Percentiles rank a stretch among this genome's conserved stretches.
phyloP scores from a whole-genome alignment of 1,284 basidiomycete genomes.

The Athelia psychrophila region DNA sequence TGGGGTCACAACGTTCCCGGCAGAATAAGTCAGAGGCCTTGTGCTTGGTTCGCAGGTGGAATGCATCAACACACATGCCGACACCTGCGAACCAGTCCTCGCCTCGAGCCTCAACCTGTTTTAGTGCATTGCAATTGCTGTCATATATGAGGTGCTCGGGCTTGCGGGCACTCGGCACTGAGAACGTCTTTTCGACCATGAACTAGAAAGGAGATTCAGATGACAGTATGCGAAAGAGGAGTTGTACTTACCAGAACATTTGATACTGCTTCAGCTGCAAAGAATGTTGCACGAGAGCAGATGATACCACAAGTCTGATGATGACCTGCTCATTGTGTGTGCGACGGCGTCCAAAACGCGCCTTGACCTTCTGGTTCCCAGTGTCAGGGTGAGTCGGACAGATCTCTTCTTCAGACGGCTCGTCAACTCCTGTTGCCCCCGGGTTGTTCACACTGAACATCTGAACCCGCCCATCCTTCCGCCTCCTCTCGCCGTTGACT shows the following conservation, averaged over 20 bases:
- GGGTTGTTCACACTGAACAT: not conserved
- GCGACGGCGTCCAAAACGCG: constrained; percentile 21
- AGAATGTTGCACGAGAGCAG: constrained; percentile 22
- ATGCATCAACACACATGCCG: constrained; percentile 35
- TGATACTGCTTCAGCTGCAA: constrained; percentile 20
- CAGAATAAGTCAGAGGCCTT: constrained; percentile 21
- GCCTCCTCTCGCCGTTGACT: too few species aligned
- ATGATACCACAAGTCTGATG: constrained; percentile 30
- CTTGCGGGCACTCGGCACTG: too few species aligned
- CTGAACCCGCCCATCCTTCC: not conserved
- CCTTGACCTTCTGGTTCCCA: constrained; percentile 21
- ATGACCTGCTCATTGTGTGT: constrained; percentile 34
- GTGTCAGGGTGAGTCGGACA: constrained; percentile 19
- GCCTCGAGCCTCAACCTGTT: not conserved
- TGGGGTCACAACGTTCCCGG: constrained; percentile 36
- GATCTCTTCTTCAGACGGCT: not conserved
- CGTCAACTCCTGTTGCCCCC: not conserved
- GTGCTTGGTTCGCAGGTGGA: constrained; percentile 41
- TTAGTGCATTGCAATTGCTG: constrained; percentile 18
- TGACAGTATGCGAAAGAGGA: not conserved
- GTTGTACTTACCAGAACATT: not conserved
- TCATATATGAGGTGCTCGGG: not conserved
- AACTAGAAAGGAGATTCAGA: not conserved
- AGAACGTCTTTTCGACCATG: not conserved
- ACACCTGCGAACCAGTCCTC: constrained; percentile 19